These are phyloP conservation scores for Tuber umbilicatum DNA, from an alignment of 495 filamentous ascomycete species.

Conservation along the genomic window DNA sequence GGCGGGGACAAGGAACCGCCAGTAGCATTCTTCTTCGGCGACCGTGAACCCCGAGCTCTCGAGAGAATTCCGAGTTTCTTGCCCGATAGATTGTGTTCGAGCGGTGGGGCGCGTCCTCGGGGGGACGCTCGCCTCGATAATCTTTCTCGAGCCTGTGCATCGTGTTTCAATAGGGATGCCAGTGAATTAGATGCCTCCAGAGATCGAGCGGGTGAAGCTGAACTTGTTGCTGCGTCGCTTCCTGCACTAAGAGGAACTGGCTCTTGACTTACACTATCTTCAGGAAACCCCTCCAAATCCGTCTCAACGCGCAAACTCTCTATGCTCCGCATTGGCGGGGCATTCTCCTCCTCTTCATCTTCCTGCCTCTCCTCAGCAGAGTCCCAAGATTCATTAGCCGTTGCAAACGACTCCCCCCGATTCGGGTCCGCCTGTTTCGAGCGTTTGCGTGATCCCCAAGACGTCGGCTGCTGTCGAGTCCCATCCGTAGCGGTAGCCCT, in stretches of 20 bases:
- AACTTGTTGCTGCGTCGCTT: constrained; percentile 32
- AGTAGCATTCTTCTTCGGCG: constrained; percentile 13
- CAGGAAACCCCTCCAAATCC: constrained; percentile 13
- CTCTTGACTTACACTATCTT: constrained; percentile 26
- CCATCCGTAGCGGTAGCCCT: constrained; percentile 5
- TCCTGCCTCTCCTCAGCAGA: constrained; percentile 17
- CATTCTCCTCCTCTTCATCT: constrained; percentile 12
- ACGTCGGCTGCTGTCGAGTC: constrained; percentile 14
- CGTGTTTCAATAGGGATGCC: constrained; percentile 40
- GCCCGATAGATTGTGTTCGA: background rate
- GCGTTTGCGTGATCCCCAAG: constrained; percentile 19
- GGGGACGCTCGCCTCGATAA: background rate
- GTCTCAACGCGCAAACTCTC: constrained; percentile 22
- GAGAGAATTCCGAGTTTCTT: constrained; percentile 1
- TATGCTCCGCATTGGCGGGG: constrained; percentile 5
- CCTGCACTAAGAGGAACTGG: constrained; percentile 21
- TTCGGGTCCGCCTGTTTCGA: constrained; percentile 17
- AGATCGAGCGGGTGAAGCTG: constrained; percentile 28
- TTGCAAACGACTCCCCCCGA: constrained; percentile 38
- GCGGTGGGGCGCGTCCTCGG: background rate
- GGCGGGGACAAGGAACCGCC: background rate
- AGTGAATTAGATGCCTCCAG: constrained; percentile 39
- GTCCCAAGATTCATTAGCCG: constrained; percentile 36
- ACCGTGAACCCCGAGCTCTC: background rate
- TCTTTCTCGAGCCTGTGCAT: constrained; percentile 30